Percentiles rank a stretch among this genome's conserved stretches.
These are phyloP conservation scores for Acanthochlamys bracteata DNA, from an alignment of 106 monocot genomes.

Conservation along the genomic window DNA sequence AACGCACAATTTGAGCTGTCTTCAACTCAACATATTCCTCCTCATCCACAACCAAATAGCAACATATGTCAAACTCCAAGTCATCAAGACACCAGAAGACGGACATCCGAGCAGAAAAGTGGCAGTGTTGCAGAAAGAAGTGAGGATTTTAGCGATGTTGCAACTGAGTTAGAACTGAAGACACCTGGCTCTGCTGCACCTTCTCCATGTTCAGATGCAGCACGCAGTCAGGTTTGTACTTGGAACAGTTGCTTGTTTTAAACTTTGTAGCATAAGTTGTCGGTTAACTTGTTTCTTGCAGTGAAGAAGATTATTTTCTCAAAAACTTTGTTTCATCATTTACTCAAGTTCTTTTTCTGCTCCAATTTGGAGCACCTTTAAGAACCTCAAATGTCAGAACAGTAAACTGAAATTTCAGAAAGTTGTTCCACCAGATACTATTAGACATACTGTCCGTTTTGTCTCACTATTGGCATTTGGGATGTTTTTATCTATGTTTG, in stretches of 20 bases:
- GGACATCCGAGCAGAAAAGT: constrained; percentile 22
- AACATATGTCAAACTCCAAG: constrained; percentile 24
- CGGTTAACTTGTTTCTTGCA: too few relatives aligned
- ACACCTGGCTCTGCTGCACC: constrained; percentile 61
- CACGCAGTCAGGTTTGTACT: constrained; percentile 31
- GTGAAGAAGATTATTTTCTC: too few relatives aligned
- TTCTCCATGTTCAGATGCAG: constrained; percentile 29
- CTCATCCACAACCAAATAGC: constrained; percentile 27
- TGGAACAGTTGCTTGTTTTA: not conserved
- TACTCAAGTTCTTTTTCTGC: too few relatives aligned
- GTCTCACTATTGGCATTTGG: too few relatives aligned
- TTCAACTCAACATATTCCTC: constrained; percentile 11
- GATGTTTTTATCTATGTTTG: not conserved
- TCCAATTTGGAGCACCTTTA: too few relatives aligned
- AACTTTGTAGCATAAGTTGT: not conserved
- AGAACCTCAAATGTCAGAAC: too few relatives aligned
- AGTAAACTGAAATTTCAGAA: too few relatives aligned
- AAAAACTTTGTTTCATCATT: too few relatives aligned
- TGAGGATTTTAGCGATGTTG: constrained; percentile 70
- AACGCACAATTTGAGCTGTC: constrained; percentile 33
- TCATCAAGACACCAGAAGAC: constrained; percentile 36
- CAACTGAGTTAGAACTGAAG: constrained; percentile 89
- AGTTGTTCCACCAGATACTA: too few relatives aligned
- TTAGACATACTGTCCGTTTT: too few relatives aligned
- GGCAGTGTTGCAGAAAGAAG: constrained; percentile 28